A percentile compares a stretch with the other conserved stretches of the same genome.
These are phyloP conservation scores for Metschnikowia lunata DNA, from an alignment of 805 yeast species.

Conservation along the genomic window DNA sequence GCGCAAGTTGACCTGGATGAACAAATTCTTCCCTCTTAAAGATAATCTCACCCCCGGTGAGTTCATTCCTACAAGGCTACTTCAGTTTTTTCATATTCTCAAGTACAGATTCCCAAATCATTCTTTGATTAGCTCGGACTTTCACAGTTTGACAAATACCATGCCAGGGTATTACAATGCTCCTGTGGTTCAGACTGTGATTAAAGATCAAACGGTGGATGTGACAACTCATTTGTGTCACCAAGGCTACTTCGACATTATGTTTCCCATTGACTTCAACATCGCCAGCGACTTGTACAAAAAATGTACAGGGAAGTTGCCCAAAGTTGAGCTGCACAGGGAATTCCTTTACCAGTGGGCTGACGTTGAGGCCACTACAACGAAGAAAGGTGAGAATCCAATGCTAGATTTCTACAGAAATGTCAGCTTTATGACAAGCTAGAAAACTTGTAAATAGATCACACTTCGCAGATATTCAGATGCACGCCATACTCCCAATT, in stretches of 20 bases:
- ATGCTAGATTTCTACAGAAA: slow-evolving; percentile 74
- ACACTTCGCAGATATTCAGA: too few relatives aligned
- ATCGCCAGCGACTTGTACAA: slow-evolving; percentile 58
- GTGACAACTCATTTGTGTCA: slow-evolving; percentile 73
- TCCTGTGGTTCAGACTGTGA: slow-evolving; percentile 78
- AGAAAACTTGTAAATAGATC: background rate
- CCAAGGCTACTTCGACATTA: slow-evolving; percentile 81
- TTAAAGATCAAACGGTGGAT: slow-evolving; percentile 63
- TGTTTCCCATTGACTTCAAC: slow-evolving; percentile 78
- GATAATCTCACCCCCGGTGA: slow-evolving; percentile 69
- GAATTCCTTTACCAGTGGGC: slow-evolving; percentile 71
- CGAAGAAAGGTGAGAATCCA: slow-evolving; percentile 79
- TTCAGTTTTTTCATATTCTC: slow-evolving; percentile 61
- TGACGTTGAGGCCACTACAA: slow-evolving; percentile 59
- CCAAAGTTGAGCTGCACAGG: slow-evolving; percentile 52
- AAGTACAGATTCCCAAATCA: slow-evolving; percentile 70
- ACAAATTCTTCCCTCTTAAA: slow-evolving; percentile 58
- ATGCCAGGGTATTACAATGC: slow-evolving; percentile 55
- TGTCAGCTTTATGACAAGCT: slow-evolving; percentile 61
- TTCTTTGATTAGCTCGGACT: slow-evolving; percentile 69
- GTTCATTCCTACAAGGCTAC: slow-evolving; percentile 72
- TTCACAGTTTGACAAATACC: slow-evolving; percentile 44
- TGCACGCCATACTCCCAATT: too few relatives aligned
- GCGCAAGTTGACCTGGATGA: slow-evolving; percentile 37
- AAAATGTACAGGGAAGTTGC: slow-evolving; percentile 57